Conservation (phyloP, 2,329 filamentous ascomycete species). For the Aschersonia sp. region DNA sequence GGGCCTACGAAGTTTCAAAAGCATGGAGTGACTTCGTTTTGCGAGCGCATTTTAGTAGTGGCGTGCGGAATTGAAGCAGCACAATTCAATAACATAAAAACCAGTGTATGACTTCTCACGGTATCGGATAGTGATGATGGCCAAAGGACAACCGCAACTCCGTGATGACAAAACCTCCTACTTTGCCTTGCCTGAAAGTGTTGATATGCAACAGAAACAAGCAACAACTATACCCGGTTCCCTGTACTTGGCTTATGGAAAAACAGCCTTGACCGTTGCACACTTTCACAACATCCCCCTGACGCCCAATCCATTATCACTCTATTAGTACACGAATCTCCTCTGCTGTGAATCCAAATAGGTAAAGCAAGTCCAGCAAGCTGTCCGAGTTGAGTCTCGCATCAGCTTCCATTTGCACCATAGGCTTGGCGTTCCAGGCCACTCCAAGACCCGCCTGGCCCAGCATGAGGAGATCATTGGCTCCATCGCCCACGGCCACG, state of each 20-base stretch:
- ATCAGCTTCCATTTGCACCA: slow-evolving; percentile 65
- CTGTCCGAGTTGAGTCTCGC: slow-evolving; percentile 57
- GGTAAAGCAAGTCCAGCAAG: slow-evolving; percentile 56
- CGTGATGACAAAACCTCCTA: not conserved
- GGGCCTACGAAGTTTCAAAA: too few relatives aligned
- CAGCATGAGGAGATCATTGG: slow-evolving; percentile 75
- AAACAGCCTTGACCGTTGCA: not conserved
- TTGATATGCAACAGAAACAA: not conserved
- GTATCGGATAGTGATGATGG: too few relatives aligned
- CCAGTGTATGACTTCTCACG: too few relatives aligned
- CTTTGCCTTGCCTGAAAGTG: not conserved
- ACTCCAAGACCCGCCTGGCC: slow-evolving; percentile 60
- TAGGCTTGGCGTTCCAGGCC: slow-evolving; percentile 73
- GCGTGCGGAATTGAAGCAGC: too few relatives aligned
- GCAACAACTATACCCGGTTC: not conserved
- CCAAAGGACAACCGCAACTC: not conserved
- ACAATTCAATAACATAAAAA: too few relatives aligned
- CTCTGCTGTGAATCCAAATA: slow-evolving; percentile 57
- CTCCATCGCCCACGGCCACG: slow-evolving; percentile 67
- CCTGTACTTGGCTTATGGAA: not conserved
- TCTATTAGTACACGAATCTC: slow-evolving; percentile 27
- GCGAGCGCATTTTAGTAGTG: too few relatives aligned
- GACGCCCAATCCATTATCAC: not conserved
- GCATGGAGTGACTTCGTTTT: too few relatives aligned
- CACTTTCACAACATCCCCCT: not conserved